Percentiles rank a stretch among this genome's conserved stretches.
These are phyloP conservation scores for Steccherinum ochraceum DNA, from an alignment of 768 basidiomycete species.

Conservation along the genomic window DNA sequence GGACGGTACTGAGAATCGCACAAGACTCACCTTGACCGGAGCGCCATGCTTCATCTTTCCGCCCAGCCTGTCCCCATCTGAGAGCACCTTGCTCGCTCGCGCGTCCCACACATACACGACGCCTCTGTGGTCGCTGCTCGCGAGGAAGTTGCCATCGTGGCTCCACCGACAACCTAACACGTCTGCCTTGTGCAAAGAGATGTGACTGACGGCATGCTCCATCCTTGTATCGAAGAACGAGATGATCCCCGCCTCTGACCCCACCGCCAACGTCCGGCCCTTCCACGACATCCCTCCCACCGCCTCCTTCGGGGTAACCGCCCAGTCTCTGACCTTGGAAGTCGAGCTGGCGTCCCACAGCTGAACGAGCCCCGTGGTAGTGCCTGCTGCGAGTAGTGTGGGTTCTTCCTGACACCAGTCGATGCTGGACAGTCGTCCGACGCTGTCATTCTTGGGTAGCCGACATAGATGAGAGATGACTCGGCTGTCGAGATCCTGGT, in stretches of 20 bases:
- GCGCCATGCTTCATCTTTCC: slow-evolving; percentile 37
- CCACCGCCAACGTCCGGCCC: slow-evolving; percentile 30
- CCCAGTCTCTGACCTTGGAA: slow-evolving; percentile 27
- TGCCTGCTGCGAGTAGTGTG: slow-evolving; percentile 44
- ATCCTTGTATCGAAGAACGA: slow-evolving; percentile 31
- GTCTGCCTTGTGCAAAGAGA: slow-evolving; percentile 27
- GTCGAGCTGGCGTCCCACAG: slow-evolving; percentile 43
- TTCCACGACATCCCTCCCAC: slow-evolving; percentile 39
- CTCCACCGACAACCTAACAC: slow-evolving; percentile 37
- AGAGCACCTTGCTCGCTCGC: slow-evolving; percentile 27
- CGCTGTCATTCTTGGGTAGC: slow-evolving; percentile 22
- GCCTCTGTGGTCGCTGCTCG: slow-evolving; percentile 35
- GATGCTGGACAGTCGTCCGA: slow-evolving; percentile 38
- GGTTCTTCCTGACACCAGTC: slow-evolving; percentile 44
- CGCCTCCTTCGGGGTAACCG: slow-evolving; percentile 24
- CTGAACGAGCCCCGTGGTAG: slow-evolving; percentile 42
- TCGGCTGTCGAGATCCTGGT: slow-evolving; percentile 53
- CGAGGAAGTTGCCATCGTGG: slow-evolving; percentile 32
- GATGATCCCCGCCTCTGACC: slow-evolving; percentile 32
- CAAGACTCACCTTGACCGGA: slow-evolving; percentile 33
- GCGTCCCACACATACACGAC: slow-evolving; percentile 39
- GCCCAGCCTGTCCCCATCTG: slow-evolving; percentile 24
- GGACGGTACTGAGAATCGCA: neutral
- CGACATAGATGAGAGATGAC: slow-evolving; percentile 46
- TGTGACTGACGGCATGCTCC: slow-evolving; percentile 20